phyloP scores from a whole-genome alignment of 2,329 filamentous ascomycete species.

The Paecilomyces niveus region DNA sequence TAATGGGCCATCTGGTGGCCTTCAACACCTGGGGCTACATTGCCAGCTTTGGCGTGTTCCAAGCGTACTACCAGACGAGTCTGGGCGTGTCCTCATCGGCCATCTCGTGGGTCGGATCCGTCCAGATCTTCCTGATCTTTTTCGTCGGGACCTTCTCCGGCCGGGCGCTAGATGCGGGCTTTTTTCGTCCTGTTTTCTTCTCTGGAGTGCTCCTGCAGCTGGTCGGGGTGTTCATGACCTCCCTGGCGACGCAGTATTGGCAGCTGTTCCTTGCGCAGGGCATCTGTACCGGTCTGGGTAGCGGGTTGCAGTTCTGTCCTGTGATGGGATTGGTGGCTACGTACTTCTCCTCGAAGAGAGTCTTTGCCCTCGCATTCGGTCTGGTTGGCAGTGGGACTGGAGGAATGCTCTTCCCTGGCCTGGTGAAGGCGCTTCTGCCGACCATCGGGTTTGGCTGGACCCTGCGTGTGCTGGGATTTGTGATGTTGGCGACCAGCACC shows the following conservation, averaged over 20 bases:
- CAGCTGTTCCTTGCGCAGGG: constrained; percentile 47
- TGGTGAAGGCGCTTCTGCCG: constrained; percentile 51
- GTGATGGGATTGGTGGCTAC: constrained; percentile 50
- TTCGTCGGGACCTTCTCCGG: constrained; percentile 46
- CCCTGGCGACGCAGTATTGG: constrained; percentile 42
- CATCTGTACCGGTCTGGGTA: constrained; percentile 50
- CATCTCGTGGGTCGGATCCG: constrained; percentile 47
- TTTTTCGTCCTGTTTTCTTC: constrained; percentile 39
- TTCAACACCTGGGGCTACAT: constrained; percentile 52
- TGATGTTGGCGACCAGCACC: constrained; percentile 45
- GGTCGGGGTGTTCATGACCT: constrained; percentile 47
- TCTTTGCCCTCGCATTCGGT: constrained; percentile 53
- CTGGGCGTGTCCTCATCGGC: constrained; percentile 38
- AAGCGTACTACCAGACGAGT: constrained; percentile 44
- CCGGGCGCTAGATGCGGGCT: constrained; percentile 46
- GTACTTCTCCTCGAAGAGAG: constrained; percentile 55
- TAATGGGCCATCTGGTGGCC: constrained; percentile 46
- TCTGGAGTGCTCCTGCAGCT: constrained; percentile 38
- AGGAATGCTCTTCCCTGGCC: constrained; percentile 56
- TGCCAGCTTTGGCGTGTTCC: constrained; percentile 51
- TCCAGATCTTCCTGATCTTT: constrained; percentile 47
- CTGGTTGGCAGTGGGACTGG: constrained; percentile 56
- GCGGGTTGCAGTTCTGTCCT: constrained; percentile 49
- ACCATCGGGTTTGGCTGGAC: constrained; percentile 59
- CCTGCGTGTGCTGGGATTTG: constrained; percentile 54